These are phyloP conservation scores for Symbiodinium pilosum DNA, from an alignment of 73 alveolate species.

Conservation along the genomic window DNA sequence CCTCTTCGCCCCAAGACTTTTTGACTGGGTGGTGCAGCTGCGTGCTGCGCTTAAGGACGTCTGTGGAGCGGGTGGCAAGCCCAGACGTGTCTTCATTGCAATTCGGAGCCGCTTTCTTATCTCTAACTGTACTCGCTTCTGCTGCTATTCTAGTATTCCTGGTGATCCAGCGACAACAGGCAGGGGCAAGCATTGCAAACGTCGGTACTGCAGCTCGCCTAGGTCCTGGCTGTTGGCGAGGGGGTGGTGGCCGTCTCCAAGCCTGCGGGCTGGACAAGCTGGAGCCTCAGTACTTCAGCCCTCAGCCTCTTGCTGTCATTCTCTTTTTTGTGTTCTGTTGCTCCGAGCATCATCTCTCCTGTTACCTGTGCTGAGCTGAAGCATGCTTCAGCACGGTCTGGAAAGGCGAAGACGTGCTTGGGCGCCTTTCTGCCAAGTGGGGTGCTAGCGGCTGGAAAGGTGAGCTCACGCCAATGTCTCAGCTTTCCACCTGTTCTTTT, in stretches of 20 bases:
- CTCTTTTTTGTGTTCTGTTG: neutral
- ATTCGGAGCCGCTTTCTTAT: neutral
- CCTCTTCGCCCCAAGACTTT: too few relatives aligned
- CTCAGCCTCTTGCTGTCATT: neutral
- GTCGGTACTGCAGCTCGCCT: neutral
- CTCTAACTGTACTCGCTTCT: too few relatives aligned
- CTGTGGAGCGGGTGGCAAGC: neutral
- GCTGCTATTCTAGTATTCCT: neutral
- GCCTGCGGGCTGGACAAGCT: slow-evolving; percentile 51
- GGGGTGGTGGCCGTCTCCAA: slow-evolving; percentile 72
- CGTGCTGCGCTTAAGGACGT: neutral
- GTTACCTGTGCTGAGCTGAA: too few relatives aligned
- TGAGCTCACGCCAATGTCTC: neutral
- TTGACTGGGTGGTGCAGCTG: too few relatives aligned
- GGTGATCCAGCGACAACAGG: too few relatives aligned
- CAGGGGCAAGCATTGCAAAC: too few relatives aligned
- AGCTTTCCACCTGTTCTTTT: neutral
- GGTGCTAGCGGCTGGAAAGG: slow-evolving; percentile 11
- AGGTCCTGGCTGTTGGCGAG: slow-evolving; percentile 20
- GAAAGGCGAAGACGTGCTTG: slow-evolving; percentile 29
- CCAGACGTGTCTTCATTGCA: neutral
- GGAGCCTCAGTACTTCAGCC: neutral
- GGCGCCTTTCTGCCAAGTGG: neutral
- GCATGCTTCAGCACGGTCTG: neutral
- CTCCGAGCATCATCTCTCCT: neutral